Conservation (phyloP, 768 basidiomycete species). For the Postia placenta region DNA sequence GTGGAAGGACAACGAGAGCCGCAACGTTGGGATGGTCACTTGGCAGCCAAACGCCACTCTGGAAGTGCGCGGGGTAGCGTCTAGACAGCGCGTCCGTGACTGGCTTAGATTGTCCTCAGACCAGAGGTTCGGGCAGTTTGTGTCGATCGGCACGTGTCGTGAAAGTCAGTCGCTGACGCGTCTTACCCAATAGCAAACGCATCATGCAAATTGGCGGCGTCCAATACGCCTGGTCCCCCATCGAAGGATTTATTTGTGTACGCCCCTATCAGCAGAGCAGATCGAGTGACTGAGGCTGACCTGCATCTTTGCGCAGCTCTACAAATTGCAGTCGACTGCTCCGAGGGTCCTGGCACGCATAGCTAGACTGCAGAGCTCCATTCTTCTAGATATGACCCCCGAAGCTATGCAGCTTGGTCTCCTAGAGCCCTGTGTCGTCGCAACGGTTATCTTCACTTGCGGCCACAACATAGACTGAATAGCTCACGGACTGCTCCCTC, state of each 20-base stretch:
- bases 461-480: constrained; percentile 56
- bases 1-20: constrained; percentile 42
- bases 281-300: background rate
- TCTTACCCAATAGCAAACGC: constrained; percentile 23
- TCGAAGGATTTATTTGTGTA: constrained; percentile 49
- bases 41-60: constrained; percentile 46
- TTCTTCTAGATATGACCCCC: constrained; percentile 50
- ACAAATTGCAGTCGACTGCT: constrained; percentile 30
- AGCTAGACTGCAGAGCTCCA: constrained; percentile 35
- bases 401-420: constrained; percentile 50
- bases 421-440: constrained; percentile 45
- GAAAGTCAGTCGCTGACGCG: constrained; percentile 1
- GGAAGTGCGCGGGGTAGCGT: constrained; percentile 45
- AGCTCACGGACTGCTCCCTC: background rate
- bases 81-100: constrained; percentile 41
- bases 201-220: constrained; percentile 46
- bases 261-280: constrained; percentile 12
- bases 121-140: constrained; percentile 27
- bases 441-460: constrained; percentile 48
- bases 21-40: constrained; percentile 48
- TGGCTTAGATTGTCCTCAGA: constrained; percentile 54
- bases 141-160: background rate
- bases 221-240: constrained; percentile 51
- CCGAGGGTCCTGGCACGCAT: constrained; percentile 39
- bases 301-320: constrained; percentile 34